phyloP scores from a whole-genome alignment of 352 stramenopile species.

The Pythium sp. region DNA sequence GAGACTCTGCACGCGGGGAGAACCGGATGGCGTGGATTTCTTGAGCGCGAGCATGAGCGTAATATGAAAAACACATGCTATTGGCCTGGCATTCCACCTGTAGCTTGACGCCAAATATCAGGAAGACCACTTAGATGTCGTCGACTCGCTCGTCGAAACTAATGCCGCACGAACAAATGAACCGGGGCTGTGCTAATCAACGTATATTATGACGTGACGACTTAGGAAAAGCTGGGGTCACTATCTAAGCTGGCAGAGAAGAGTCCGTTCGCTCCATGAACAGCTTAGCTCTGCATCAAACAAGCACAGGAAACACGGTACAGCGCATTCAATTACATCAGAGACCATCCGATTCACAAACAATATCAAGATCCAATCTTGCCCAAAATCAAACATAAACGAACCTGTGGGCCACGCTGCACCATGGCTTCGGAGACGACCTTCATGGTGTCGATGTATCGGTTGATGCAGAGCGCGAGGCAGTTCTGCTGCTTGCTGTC shows the following conservation, averaged over 20 bases:
- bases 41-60: too few species aligned
- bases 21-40: too few species aligned
- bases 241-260: constrained; percentile 10
- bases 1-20: too few species aligned
- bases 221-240: constrained; percentile 1
- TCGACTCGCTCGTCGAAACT: background rate
- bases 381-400: background rate
- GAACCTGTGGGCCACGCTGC: constrained; percentile 62
- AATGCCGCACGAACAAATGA: background rate
- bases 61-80: too few species aligned
- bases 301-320: background rate
- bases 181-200: constrained; percentile 3
- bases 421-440: constrained; percentile 83
- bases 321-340: background rate
- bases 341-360: background rate
- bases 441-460: constrained; percentile 92
- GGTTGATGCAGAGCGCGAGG: constrained; percentile 84
- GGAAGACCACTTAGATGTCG: too few species aligned
- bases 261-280: background rate
- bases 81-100: too few species aligned
- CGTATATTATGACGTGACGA: constrained; percentile 15
- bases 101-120: too few species aligned
- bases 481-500: constrained; percentile 91
- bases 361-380: background rate
- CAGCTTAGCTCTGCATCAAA: constrained; percentile 10